Percentiles rank a stretch among this genome's conserved stretches.
phyloP scores from a whole-genome alignment of 495 filamentous ascomycete species.

The Neurospora sp. region DNA sequence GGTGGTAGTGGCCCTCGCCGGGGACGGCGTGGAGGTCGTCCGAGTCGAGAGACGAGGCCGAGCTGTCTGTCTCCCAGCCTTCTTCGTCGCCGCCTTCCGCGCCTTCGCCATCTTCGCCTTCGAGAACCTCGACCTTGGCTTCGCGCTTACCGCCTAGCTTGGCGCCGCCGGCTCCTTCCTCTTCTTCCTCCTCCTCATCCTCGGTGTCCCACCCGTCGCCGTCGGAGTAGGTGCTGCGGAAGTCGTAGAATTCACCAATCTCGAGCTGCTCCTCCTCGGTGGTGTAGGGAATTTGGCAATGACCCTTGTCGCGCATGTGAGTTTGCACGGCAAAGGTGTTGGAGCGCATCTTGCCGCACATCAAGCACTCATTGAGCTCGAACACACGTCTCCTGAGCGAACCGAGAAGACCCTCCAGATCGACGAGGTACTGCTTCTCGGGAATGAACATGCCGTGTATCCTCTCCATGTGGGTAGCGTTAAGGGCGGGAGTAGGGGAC shows the following conservation, averaged over 20 bases:
- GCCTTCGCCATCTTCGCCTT: conserved; percentile 7
- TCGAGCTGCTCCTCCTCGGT: conserved; percentile 85
- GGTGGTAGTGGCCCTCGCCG: conserved; percentile 50
- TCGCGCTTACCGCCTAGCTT: conserved; percentile 45
- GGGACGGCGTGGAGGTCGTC: conserved; percentile 64
- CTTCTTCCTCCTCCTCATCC: conserved; percentile 50
- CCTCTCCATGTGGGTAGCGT: conserved; percentile 80
- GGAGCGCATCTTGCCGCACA: conserved; percentile 68
- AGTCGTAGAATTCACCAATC: conserved; percentile 97
- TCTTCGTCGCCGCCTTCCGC: conserved; percentile 22
- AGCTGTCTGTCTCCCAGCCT: conserved; percentile 84
- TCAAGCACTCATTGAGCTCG: conserved; percentile 64
- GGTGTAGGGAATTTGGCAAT: conserved; percentile 92
- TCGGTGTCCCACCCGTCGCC: conserved; percentile 51
- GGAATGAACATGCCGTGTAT: conserved; percentile 95
- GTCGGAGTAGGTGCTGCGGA: conserved; percentile 88
- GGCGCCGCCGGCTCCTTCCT: conserved; percentile 44
- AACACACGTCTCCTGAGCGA: conserved; percentile 63
- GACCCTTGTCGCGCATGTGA: conserved; percentile 93
- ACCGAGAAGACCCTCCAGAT: conserved; percentile 71
- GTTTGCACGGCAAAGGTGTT: conserved; percentile 69
- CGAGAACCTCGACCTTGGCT: conserved; percentile 26
- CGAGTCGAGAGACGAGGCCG: conserved; percentile 70
- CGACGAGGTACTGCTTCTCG: conserved; percentile 67
- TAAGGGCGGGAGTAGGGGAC: conserved; percentile 60